These are phyloP conservation scores for Nicotiana tabacum DNA, from an alignment of 257 asterid species.

Conservation along the genomic window DNA sequence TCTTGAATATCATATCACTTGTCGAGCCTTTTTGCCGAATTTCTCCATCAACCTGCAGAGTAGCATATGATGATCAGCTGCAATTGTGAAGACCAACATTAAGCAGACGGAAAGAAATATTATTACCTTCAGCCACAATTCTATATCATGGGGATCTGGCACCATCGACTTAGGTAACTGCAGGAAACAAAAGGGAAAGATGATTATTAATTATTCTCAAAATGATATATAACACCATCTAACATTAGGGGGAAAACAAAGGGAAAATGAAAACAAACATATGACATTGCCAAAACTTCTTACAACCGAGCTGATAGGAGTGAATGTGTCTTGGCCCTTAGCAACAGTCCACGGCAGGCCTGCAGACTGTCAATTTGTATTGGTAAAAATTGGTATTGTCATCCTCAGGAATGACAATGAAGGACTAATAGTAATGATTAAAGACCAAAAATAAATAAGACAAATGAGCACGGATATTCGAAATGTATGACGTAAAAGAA, in stretches of 20 bases:
- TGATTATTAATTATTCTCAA: neutral
- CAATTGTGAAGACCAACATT: neutral
- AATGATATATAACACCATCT: neutral
- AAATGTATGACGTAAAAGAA: slow-evolving; percentile 11
- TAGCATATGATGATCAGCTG: neutral
- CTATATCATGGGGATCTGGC: slow-evolving; percentile 84
- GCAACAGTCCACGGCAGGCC: slow-evolving; percentile 99
- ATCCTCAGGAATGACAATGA: neutral
- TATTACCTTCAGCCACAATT: slow-evolving; percentile 87
- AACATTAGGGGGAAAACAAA: neutral
- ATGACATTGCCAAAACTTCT: slow-evolving; percentile 26
- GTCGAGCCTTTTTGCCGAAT: slow-evolving; percentile 86
- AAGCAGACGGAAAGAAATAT: neutral
- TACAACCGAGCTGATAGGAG: slow-evolving; percentile 92
- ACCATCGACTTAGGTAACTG: slow-evolving; percentile 70
- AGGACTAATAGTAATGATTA: neutral
- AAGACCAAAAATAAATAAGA: neutral
- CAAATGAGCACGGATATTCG: neutral
- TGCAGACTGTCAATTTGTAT: slow-evolving; percentile 64
- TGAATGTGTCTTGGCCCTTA: slow-evolving; percentile 97
- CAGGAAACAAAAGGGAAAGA: neutral
- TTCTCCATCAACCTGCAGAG: slow-evolving; percentile 88
- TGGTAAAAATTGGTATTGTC: neutral
- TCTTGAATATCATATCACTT: slow-evolving; percentile 84
- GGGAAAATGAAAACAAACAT: neutral